These are phyloP conservation scores for Mentha longifolia DNA, from an alignment of 257 asterid species.

Conservation along the genomic window DNA sequence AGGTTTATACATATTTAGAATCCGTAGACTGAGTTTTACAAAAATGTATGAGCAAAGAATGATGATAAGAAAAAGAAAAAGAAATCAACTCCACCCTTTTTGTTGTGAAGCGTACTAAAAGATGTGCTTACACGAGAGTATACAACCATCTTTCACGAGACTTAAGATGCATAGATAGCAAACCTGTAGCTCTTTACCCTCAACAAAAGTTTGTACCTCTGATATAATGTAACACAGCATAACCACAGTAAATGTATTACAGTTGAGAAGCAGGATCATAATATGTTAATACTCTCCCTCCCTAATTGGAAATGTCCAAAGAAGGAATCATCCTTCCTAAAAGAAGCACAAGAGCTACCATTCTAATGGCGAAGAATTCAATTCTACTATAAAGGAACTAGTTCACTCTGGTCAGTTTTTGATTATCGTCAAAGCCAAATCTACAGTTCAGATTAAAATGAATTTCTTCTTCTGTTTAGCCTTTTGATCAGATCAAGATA, in stretches of 20 bases:
- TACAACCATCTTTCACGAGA: not conserved
- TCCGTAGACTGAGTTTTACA: not conserved
- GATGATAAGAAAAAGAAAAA: not conserved
- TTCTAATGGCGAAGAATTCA: not conserved
- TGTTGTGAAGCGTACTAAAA: not conserved
- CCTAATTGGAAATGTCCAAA: not conserved
- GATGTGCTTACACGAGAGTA: not conserved
- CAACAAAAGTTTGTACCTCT: not conserved
- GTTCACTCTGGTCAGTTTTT: constrained; percentile 3
- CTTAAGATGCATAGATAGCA: not conserved
- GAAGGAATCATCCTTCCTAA: not conserved
- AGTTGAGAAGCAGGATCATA: not conserved
- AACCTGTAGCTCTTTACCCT: not conserved
- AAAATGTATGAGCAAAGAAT: not conserved
- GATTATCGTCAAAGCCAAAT: not conserved
- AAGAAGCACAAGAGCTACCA: not conserved
- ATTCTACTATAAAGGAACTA: not conserved
- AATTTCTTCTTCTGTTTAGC: constrained; percentile 2
- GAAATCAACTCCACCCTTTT: not conserved
- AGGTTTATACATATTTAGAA: not conserved
- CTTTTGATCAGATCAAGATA: not conserved
- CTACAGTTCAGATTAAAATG: not conserved
- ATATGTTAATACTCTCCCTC: too few species aligned
- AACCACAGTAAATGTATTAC: not conserved
- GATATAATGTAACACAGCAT: not conserved